These are phyloP conservation scores for Cyclanthera cordifolia DNA, from an alignment of 306 rosid genomes.

Conservation along the genomic window DNA sequence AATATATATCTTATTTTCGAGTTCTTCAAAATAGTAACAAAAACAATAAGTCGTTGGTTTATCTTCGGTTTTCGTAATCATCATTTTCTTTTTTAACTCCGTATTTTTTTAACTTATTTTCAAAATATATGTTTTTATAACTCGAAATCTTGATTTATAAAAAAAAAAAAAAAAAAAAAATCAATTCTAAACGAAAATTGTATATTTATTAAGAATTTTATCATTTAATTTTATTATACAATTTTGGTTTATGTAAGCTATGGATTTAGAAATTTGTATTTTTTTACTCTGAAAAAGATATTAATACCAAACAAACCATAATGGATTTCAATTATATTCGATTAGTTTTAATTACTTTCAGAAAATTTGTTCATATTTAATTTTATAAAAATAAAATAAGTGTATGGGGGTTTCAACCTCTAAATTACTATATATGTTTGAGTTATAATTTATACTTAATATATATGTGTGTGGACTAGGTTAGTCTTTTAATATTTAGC, in stretches of 20 bases:
- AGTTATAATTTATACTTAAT: too few relatives aligned
- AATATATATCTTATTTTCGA: too few relatives aligned
- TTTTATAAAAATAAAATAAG: too few relatives aligned
- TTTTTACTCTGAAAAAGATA: not conserved
- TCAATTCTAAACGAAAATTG: not conserved
- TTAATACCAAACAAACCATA: not conserved
- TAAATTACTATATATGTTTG: too few relatives aligned
- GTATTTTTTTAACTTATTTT: not conserved
- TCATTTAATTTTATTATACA: not conserved
- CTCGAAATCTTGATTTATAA: too few relatives aligned
- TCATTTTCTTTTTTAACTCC: not conserved
- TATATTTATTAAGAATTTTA: not conserved
- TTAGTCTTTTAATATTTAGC: not conserved
- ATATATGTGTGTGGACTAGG: too few relatives aligned
- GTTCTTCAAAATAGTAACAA: not conserved
- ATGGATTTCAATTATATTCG: not conserved
- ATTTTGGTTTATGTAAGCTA: not conserved
- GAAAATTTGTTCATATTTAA: too few relatives aligned
- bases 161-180: too few relatives aligned
- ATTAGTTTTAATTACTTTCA: not conserved
- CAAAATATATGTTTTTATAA: not conserved
- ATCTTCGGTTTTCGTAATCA: not conserved
- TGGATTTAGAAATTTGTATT: not conserved
- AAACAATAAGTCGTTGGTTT: not conserved
- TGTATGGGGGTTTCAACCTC: too few relatives aligned